Base-by-base conservation (phyloP, 2,329 filamentous ascomycete species). In the Colletotrichum simmondsii region DNA sequence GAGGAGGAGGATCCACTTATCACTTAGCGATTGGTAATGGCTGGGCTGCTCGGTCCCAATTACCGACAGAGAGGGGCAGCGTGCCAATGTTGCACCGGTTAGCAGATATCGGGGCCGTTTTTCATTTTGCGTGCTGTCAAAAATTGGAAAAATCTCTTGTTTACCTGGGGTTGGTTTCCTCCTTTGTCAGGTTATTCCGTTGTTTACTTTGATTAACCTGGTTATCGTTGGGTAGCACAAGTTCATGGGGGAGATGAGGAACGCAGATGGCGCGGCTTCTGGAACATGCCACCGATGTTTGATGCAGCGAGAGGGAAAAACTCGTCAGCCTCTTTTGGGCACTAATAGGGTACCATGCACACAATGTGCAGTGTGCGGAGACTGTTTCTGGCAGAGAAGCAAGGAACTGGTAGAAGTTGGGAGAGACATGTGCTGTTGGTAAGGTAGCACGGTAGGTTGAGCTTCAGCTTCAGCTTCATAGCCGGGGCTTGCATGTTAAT, bases 31-130 rank as follows among this genome's bases (percentile, higher is more conserved):
- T 72, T 72, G 66, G 70, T 35, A 72, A 54, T 54, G 46, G 42
- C 70, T 63, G 70, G 70, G 70, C 70, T 37, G n/a, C 26, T 65
- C 65, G 70, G 65, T 64, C 59, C 58, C 69, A 72, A 72, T 69
- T 69, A 69, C 69, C 65, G 69, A 69, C 42, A 59, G 60, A 49
- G 28, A 37, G 60, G 46, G 19, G 24, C 60, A 16, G 19, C 16
- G 28, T 56, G 24, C 53, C 22, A 56, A 30, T n/a, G 28, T 63
- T 53, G 26, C 61, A 54, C 26, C 16, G 37, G 37, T 37, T 22
- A 24, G 24, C 32, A 42, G 30, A 11, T n/a, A 24, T 52, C 57
- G 52, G 49, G 42, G 53, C 53, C 58, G 58, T 54, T 64, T 63
- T 59, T 63, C 57, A 68, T 63, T 37, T 72, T 68, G 65, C 65